Percentiles rank a stretch among this genome's conserved stretches.
Conservation (phyloP, 2,329 filamentous ascomycete species). For the Cryphonectria radicalis region DNA sequence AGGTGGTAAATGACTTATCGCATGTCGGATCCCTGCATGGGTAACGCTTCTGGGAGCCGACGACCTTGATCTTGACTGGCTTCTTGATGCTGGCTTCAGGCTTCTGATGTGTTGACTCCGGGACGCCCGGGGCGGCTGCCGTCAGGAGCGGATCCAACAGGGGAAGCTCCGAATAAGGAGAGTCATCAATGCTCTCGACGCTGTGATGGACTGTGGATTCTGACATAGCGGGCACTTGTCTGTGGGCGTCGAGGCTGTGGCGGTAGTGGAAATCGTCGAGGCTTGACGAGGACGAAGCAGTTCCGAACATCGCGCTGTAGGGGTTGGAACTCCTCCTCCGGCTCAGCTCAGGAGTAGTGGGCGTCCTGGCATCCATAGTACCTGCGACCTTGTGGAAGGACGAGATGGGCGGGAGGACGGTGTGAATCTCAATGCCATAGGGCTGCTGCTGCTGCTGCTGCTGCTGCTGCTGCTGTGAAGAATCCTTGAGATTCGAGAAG, state of each 20-base stretch:
- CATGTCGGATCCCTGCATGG: constrained; percentile 74
- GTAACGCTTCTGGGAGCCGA: constrained; percentile 64
- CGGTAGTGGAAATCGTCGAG: constrained; percentile 24
- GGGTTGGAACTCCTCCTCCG: constrained; percentile 16
- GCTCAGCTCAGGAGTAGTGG: constrained; percentile 10
- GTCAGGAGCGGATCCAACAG: background rate
- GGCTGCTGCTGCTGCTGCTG: background rate
- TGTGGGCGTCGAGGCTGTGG: constrained; percentile 12
- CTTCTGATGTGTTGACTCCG: constrained; percentile 43
- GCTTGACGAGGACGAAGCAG: constrained; percentile 13
- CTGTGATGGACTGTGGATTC: constrained; percentile 16
- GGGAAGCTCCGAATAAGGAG: constrained; percentile 2
- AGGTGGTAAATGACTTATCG: constrained; percentile 81
- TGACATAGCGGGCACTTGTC: background rate
- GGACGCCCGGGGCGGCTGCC: background rate
- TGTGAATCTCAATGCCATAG: constrained; percentile 30
- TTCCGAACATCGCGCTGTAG: constrained; percentile 18
- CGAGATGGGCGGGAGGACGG: constrained; percentile 24
- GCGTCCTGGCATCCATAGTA: constrained; percentile 10
- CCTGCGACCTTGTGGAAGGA: constrained; percentile 24
- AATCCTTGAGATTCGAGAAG: constrained; percentile 31
- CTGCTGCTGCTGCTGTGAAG: constrained; percentile 31
- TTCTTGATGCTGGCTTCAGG: constrained; percentile 31
- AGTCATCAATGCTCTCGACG: constrained; percentile 10
- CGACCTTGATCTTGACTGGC: constrained; percentile 20